Conservation (phyloP, 2,329 filamentous ascomycete species). For the Rosellinia necatrix region DNA sequence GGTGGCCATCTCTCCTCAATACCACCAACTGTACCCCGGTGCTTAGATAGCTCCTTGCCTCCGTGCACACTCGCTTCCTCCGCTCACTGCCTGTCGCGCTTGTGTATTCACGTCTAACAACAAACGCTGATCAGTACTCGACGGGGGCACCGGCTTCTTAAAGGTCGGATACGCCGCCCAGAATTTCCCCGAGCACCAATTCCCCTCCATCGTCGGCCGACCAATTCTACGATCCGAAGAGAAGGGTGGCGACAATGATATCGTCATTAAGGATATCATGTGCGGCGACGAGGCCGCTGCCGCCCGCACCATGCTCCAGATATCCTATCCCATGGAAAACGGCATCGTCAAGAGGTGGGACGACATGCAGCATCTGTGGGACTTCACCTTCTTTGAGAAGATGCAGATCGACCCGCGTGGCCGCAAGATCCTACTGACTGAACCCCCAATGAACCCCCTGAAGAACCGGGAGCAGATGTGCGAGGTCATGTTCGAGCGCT, state of each 20-base stretch:
- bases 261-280: conserved; percentile 97
- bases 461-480: conserved; percentile 98
- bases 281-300: conserved; percentile 97
- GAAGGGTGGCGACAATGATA: conserved; percentile 65
- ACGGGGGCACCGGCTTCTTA: conserved; percentile 99
- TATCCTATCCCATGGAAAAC: conserved; percentile 99
- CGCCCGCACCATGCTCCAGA: conserved; percentile 95
- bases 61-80: background rate
- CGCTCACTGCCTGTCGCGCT: background rate
- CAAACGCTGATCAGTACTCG: conserved; percentile 72
- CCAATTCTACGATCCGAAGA: conserved; percentile 98
- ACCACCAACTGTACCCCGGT: background rate
- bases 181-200: conserved; percentile 99
- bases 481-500: conserved; percentile 98
- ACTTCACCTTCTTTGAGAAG: conserved; percentile 98
- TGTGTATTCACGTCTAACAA: conserved; percentile 27
- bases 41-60: background rate
- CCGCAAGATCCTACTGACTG: conserved; percentile 95
- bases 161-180: conserved; percentile 99
- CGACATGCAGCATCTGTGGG: conserved; percentile 99
- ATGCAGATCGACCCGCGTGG: conserved; percentile 88
- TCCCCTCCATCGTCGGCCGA: conserved; percentile 95
- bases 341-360: conserved; percentile 99
- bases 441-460: conserved; percentile 96
- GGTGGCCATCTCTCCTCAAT: conserved; percentile 39